These are phyloP conservation scores for Didymella exigua DNA, from an alignment of 2,329 filamentous ascomycete genomes.

Conservation along the genomic window DNA sequence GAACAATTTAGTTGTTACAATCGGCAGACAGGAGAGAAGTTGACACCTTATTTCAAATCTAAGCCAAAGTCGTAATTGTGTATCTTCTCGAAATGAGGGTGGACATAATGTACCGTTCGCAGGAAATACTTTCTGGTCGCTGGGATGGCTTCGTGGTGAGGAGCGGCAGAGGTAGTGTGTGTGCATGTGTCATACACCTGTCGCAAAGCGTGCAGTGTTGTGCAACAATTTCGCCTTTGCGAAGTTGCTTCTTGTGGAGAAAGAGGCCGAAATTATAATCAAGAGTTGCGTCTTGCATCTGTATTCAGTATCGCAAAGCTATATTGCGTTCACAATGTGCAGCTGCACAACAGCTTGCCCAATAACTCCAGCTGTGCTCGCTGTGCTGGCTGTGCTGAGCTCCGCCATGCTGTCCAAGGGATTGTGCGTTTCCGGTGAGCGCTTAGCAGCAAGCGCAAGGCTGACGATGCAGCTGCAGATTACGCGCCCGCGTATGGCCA, in stretches of 20 bases:
- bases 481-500: no score
- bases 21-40: background rate
- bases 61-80: no score
- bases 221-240: background rate
- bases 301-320: background rate
- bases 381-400: no score
- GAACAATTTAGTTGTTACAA: background rate
- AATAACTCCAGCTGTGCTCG: slow-evolving; percentile 7
- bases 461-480: no score
- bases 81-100: no score
- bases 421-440: background rate
- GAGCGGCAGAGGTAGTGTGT: background rate
- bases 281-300: background rate
- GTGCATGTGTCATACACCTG: background rate
- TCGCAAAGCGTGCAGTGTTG: background rate
- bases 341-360: background rate
- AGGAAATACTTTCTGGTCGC: no score
- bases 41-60: no score
- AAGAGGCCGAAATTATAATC: background rate
- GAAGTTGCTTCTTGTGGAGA: background rate
- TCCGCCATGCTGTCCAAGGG: no score
- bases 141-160: no score
- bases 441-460: no score
- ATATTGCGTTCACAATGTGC: background rate
- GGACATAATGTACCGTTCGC: no score